Base-by-base conservation (phyloP, 1,284 basidiomycete species). In the Trichosporon coremiiforme region DNA sequence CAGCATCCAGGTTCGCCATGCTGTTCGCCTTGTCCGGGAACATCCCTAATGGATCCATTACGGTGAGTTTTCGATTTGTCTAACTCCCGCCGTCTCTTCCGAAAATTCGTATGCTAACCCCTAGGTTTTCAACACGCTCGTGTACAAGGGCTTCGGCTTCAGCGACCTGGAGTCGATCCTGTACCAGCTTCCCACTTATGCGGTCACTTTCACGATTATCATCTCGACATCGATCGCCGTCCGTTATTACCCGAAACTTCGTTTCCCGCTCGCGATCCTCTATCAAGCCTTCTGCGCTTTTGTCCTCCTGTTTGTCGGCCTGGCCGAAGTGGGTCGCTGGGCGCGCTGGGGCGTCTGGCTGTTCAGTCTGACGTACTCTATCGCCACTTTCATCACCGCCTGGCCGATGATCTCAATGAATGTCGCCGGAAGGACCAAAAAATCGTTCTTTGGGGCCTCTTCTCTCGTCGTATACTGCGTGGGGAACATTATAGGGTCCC, bases 371-470 rank as follows among this genome's bases (percentile, higher is more conserved):
- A 17, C 70, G 15, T 73, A 73, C 65, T 68, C 73, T 7, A 66
- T 73, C 57, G 47, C 74, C 9, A 75, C 75, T 4, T 78, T 79
- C 71, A 62, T 76, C n/a, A 45, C 74, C 20, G 57, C 57, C 31
- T 78, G 77, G 78, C 72, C 78, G 1, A 73, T 79, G 38, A 72
- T 79, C 66, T 66, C 71, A 6, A 53, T 75, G 69, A 79, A 79
- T 65, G 71, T 74, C 45, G 77, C 76, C 38, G 77, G 77, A 4
- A 70, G 77, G 33, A 78, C 76, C 64, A 78, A 78, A 71, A 78
- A 78, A 72, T 70, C 73, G 10, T 75, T 74, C 63, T 66, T 76
- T 45, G 57, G 60, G 3, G 75, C 68, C 15, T 68, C 50, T 0
- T 67, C 15, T 3, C 65, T 75, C n/a, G 72, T 77, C 66, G 71